Base-by-base conservation (phyloP, 1,139 yeast species). In the Zygotorulaspora mrakii region DNA sequence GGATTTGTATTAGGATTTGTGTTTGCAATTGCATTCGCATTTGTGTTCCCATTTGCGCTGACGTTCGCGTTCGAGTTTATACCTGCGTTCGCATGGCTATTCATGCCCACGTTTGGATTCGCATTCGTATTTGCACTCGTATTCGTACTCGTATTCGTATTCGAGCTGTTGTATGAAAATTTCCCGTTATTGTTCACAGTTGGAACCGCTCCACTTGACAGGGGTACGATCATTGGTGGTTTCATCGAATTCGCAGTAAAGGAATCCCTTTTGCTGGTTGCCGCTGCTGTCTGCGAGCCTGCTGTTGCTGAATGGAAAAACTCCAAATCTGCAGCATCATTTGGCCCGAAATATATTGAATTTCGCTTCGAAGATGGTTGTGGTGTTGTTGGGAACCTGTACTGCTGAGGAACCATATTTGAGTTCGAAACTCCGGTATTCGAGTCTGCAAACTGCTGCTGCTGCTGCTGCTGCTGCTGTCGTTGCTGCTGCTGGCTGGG, bases 351-450 rank as follows among this genome's bases (percentile, higher is more conserved):
- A 27, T 48, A 52, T 17, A 52, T 34, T n/a, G 56, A 52, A 23
- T 49, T 50, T 20, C 56, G 42, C 36, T 51, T 51, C 32, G 55
- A 51, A 2, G 53, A 40, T 2, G 52, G 47, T 29, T 40, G 47
- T 5, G 52, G 45, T 13, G 45, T 29, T 17, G 24, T 29, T 17
- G 24, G 27, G 37, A 11, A 17, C 12, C 22, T 29, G 17, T 14
- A 23, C 11, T 12, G 34, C 13, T 28, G 33, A 17, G 37, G n/a
- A 16, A 14, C 13, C 9, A 4, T 28, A 28, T 16, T 28, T 10
- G 31, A 28, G 20, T 4, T 17, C 20, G 31, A 9, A 17, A 7
- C 18, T 16, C 17, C 5, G 20, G 20, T 11, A 11, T 25, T 14
- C 28, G 12, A 11, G 8, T n/a, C 11, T 22, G 25, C 4, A 22